Evolutionary conservation across 768 basidiomycete species (phyloP), one percentile per base, ranked within the genome.

Genomic region (Cyclocybe cylindracea): DNA sequence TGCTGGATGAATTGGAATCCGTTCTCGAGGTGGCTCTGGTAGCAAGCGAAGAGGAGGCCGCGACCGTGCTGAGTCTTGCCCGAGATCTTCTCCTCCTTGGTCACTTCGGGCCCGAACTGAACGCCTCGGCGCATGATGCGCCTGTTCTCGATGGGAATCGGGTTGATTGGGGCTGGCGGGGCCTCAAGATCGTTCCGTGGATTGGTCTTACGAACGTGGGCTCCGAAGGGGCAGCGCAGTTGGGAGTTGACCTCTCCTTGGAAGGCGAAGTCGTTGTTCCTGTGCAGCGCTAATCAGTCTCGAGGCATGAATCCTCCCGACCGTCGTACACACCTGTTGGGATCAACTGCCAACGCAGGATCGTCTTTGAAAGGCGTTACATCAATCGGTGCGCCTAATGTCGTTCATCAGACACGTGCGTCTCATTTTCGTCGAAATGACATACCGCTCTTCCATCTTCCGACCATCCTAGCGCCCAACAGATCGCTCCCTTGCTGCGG

Each of bases 371-470:
- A 70, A 3, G 78, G 79, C 1, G 70, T 56, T 4, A 74, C 51
- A 43, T 78, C 77, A 47, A 82, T 66, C 4, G 80, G 80, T 9
- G 79, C 72, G 54, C 75, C 75, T 75, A 18, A 14, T 6, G 29
- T 33, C 33, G 36, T 47, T 14, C 35, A 32, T 32, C 36, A 29
- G 13, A 61, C 10, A 11, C 16, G 14, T 51, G 24, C 39, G 31
- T 35, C 34, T 24, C 24, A n/a, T 29, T 13, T 7, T 16, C 6
- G 5, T 10, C 18, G 33, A 7, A 47, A 45, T 6, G n/a, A 59
- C 72, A 38, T 59, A 76, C 78, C 78, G 43, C 77, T 79, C 72
- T 78, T 80, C 80, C 79, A 82, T 14, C 82, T 68, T 10, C 82
- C 82, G 18, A 82, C 68, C 54, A 82, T 66, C 46, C 80, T 70